A percentile compares a stretch with the other conserved stretches of the same genome.
phyloP scores from a whole-genome alignment of 2,329 filamentous ascomycete species.

The Botrytis deweyae region DNA sequence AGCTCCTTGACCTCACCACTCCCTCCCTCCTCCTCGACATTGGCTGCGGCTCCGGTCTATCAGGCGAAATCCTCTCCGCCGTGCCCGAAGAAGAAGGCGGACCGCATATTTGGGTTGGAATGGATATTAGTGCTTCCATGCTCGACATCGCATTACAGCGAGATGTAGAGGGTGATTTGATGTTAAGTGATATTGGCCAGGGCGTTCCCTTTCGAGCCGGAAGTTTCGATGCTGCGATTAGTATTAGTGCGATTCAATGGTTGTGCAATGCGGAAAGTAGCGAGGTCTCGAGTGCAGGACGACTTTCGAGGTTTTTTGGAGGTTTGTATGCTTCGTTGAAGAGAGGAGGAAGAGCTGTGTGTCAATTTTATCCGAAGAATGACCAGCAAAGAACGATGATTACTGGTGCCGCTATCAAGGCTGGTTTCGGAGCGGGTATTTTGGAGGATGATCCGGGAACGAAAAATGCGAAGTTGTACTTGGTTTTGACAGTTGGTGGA shows the following conservation, averaged over 20 bases:
- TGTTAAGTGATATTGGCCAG: constrained; percentile 93
- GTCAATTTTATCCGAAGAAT: constrained; percentile 98
- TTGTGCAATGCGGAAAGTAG: constrained; percentile 91
- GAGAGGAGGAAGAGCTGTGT: constrained; percentile 85
- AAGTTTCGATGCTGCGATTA: constrained; percentile 91
- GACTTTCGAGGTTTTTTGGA: constrained; percentile 86
- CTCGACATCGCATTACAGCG: constrained; percentile 89
- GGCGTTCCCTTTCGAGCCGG: constrained; percentile 92
- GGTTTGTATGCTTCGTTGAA: constrained; percentile 82
- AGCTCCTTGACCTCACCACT: constrained; percentile 76
- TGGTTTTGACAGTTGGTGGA: constrained; percentile 86
- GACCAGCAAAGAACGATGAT: constrained; percentile 91
- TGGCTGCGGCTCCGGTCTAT: constrained; percentile 94
- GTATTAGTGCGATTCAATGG: constrained; percentile 97
- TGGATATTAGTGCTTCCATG: constrained; percentile 96
- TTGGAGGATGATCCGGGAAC: constrained; percentile 94
- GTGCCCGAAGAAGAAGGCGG: constrained; percentile 68
- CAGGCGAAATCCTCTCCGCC: constrained; percentile 87
- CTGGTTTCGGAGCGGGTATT: constrained; percentile 92
- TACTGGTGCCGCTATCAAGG: constrained; percentile 81
- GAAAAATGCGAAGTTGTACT: constrained; percentile 94
- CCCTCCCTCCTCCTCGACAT: constrained; percentile 92
- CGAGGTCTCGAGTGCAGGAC: constrained; percentile 75
- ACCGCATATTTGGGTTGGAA: constrained; percentile 93
- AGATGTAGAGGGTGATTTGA: constrained; percentile 89